phyloP scores from a whole-genome alignment of 208 protist genomes.

The Vickermania ingenoplastis region DNA sequence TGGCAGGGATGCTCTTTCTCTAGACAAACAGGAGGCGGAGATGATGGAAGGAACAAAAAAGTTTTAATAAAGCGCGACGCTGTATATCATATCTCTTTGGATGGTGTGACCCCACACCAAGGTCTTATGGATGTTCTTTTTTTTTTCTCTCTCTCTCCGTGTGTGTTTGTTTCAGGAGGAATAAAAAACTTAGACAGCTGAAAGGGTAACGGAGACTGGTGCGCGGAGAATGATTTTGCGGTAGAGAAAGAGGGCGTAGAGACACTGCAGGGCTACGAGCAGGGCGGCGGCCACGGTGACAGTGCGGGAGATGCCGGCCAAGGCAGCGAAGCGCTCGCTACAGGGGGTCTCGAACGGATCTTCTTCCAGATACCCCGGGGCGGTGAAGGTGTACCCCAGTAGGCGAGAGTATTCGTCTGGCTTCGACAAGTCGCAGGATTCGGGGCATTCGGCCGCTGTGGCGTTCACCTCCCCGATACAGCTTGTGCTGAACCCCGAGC shows the following conservation, averaged over 20 bases:
- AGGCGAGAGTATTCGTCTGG: background rate
- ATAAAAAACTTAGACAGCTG: no score
- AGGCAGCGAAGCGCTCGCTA: background rate
- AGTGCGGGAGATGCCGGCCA: background rate
- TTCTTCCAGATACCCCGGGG: background rate
- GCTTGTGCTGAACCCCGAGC: background rate
- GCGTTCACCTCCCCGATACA: conserved; percentile 1
- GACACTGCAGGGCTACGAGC: background rate
- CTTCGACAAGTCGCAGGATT: no score
- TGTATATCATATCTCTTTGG: no score
- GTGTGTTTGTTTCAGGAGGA: no score
- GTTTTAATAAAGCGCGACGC: no score
- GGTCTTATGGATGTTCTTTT: no score
- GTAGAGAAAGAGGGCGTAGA: background rate
- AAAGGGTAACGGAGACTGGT: background rate
- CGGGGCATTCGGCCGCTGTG: background rate
- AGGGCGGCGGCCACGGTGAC: background rate
- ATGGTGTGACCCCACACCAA: no score
- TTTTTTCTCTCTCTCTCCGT: no score
- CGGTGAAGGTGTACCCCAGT: background rate
- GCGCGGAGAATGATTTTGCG: background rate
- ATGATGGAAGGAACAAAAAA: no score
- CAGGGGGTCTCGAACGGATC: background rate
- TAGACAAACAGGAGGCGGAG: no score
- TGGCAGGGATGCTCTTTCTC: no score